Base-by-base conservation (phyloP, 495 filamentous ascomycete genomes). In the Polyplosphaeria fusca region DNA sequence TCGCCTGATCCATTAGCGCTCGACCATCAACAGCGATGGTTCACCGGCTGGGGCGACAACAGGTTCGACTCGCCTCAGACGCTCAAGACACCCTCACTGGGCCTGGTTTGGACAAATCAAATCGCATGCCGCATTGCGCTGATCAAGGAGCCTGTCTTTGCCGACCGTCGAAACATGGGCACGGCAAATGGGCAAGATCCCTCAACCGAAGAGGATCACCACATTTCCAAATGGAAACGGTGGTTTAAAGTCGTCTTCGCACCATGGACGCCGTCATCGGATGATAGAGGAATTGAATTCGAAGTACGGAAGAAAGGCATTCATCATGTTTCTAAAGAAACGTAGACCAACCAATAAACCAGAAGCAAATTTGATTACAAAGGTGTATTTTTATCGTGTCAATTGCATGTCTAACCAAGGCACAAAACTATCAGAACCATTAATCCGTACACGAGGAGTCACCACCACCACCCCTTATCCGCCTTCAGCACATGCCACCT, bases 11-110 rank as follows among this genome's bases (percentile, higher is more conserved):
- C 81, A 13, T 75, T 94, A 28, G 78, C 77, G n/a, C 79, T 96
- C 14, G 81, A 90, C 55, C 88, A 94, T 68, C 93, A 98, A 70
- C 87, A 94, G 65, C 82, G 85, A 5, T 98, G 88, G 79, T 96
- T 96, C 70, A 92, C 87, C 2, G 93, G 93, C 32, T 98, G 93
- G 91, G 90, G 89, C 20, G 86, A 91, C 67, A 73, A 77, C 35
- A 72, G 64, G 43, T 48, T 27, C 22, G 50, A 42, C 20, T 25
- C 37, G 40, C 26, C 52, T 11, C 65, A 72, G 22, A 67, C 59
- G 19, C 75, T 83, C 13, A 98, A 97, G 72, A 94, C 88, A 0
- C 93, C 93, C 0, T 83, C 86, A 7, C 73, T 97, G 48, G 93
- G 93, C 0, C 76, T 95, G 12, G 82, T 91, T 23, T 98, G 93